phyloP scores from a whole-genome alignment of 768 basidiomycete species.

The Rickenella mellea region DNA sequence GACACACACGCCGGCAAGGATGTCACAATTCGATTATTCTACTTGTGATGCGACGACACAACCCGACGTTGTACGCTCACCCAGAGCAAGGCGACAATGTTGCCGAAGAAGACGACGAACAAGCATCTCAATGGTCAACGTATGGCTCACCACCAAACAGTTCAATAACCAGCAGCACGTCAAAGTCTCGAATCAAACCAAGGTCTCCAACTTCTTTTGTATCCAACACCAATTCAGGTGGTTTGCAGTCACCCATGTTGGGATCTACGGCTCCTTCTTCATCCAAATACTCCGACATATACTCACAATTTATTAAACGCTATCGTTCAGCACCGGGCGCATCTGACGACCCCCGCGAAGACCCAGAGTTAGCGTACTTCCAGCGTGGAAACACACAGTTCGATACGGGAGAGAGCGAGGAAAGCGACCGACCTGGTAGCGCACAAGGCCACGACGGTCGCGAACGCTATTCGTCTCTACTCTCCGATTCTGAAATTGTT shows the following conservation, averaged over 20 bases:
- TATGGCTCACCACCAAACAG: slow-evolving; percentile 16
- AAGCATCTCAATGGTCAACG: slow-evolving; percentile 19
- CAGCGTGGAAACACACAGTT: slow-evolving; percentile 62
- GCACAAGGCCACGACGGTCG: slow-evolving; percentile 34
- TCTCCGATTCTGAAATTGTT: slow-evolving; percentile 53
- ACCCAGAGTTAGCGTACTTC: slow-evolving; percentile 79
- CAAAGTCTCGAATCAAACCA: slow-evolving; percentile 21
- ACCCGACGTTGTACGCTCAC: slow-evolving; percentile 60
- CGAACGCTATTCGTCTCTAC: slow-evolving; percentile 35
- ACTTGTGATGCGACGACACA: slow-evolving; percentile 42
- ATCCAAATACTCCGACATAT: slow-evolving; percentile 49
- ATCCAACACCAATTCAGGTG: slow-evolving; percentile 8
- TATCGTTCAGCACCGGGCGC: slow-evolving; percentile 59
- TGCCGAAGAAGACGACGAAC: slow-evolving; percentile 39
- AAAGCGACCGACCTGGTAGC: slow-evolving; percentile 53
- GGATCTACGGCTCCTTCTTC: slow-evolving; percentile 17
- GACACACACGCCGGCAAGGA: too few species aligned
- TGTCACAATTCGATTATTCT: neutral
- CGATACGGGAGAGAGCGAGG: slow-evolving; percentile 67
- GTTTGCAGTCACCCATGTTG: neutral
- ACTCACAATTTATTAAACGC: slow-evolving; percentile 70
- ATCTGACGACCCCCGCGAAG: slow-evolving; percentile 62
- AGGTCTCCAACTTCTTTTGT: slow-evolving; percentile 20
- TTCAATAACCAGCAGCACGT: slow-evolving; percentile 20
- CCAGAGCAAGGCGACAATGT: slow-evolving; percentile 38